phyloP scores from a whole-genome alignment of 2,329 filamentous ascomycete genomes.

The Bertia moriformis region DNA sequence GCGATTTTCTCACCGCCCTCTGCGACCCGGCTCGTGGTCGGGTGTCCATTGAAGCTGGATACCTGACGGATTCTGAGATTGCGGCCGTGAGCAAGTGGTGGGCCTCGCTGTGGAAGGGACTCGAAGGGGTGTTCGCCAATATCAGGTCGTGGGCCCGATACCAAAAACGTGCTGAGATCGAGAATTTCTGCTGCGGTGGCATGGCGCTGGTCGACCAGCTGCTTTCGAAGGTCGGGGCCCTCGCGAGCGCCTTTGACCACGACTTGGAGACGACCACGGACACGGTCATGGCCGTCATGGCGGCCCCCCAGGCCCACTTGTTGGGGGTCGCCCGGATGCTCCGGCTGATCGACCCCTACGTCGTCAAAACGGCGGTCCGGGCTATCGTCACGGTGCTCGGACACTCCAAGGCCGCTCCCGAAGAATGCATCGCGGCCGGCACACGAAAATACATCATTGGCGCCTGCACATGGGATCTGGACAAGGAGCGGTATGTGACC shows the following conservation, averaged over 20 bases:
- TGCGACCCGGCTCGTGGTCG: background rate
- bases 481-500: constrained; percentile 39
- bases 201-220: constrained; percentile 86
- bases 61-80: constrained; percentile 43
- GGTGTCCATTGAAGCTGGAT: constrained; percentile 30
- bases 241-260: constrained; percentile 28
- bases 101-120: constrained; percentile 67
- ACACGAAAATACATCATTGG: constrained; percentile 57
- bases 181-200: constrained; percentile 82
- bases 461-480: constrained; percentile 19
- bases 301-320: background rate
- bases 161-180: constrained; percentile 65
- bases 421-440: constrained; percentile 33
- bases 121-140: constrained; percentile 67
- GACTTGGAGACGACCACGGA: background rate
- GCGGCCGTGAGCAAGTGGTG: constrained; percentile 64
- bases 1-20: background rate
- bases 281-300: background rate
- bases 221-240: constrained; percentile 71
- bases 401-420: constrained; percentile 29
- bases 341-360: constrained; percentile 72
- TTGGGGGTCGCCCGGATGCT: constrained; percentile 67
- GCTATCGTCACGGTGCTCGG: constrained; percentile 74
- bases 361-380: constrained; percentile 70
- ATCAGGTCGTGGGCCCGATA: constrained; percentile 72